phyloP scores from a whole-genome alignment of 73 alveolate genomes.

The Paramecium tetraurelia region DNA sequence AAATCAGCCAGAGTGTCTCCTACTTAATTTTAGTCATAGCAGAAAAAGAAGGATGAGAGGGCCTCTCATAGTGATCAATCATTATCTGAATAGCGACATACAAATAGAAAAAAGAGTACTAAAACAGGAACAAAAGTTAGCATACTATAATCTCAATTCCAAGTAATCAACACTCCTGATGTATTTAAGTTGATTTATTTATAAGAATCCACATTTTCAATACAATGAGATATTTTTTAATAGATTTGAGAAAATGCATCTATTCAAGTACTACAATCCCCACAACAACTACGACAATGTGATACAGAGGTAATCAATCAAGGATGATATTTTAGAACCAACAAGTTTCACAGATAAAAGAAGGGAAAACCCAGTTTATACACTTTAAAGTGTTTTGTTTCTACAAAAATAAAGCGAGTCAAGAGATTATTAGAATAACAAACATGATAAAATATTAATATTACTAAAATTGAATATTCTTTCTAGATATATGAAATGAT shows the following conservation, averaged over 20 bases:
- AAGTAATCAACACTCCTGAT: slow-evolving; percentile 6
- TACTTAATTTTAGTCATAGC: not conserved
- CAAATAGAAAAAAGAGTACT: slow-evolving; percentile 38
- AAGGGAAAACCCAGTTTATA: not conserved
- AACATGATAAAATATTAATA: not conserved
- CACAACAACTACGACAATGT: slow-evolving; percentile 27
- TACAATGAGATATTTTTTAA: not conserved
- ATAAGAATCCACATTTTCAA: not conserved
- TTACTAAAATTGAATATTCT: not conserved
- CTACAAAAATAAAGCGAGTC: not conserved
- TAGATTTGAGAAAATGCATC: slow-evolving; percentile 38
- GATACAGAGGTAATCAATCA: not conserved
- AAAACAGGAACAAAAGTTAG: slow-evolving; percentile 50
- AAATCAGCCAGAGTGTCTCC: slow-evolving; percentile 41
- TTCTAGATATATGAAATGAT: not conserved
- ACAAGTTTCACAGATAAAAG: not conserved
- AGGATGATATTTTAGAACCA: not conserved
- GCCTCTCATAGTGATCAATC: slow-evolving; percentile 29
- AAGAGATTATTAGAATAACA: not conserved
- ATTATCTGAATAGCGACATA: slow-evolving; percentile 1
- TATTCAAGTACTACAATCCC: not conserved
- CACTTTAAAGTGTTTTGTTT: not conserved
- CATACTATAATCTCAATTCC: slow-evolving; percentile 6
- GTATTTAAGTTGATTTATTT: not conserved
- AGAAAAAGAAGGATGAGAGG: not conserved